These are phyloP conservation scores for Metarhizium robertsii DNA, from an alignment of 2,329 filamentous ascomycete species.

Conservation along the genomic window DNA sequence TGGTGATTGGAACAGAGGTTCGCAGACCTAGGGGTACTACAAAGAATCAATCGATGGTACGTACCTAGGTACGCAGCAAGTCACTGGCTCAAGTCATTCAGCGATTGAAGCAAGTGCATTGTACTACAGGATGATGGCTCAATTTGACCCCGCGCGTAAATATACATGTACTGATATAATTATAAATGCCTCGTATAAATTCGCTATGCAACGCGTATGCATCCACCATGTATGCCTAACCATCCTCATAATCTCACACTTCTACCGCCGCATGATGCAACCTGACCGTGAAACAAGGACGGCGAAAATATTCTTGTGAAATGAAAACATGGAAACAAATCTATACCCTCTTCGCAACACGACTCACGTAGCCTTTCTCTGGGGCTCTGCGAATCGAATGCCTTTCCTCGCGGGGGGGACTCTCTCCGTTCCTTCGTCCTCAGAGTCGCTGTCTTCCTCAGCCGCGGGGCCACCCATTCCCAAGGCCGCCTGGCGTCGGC, in stretches of 20 bases:
- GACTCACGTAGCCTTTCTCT: conserved; percentile 10
- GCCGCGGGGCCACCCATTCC: conserved; percentile 41
- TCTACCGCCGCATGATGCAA: no score
- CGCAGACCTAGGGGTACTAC: no score
- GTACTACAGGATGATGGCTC: not conserved
- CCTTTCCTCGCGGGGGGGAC: conserved; percentile 43
- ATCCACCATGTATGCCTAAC: not conserved
- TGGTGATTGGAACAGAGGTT: no score
- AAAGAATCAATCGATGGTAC: no score
- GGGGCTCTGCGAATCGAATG: conserved; percentile 51
- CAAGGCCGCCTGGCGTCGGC: conserved; percentile 64
- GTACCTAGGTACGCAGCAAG: no score
- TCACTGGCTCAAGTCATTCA: no score
- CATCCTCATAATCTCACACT: no score
- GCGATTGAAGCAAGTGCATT: not conserved
- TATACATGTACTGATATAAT: not conserved
- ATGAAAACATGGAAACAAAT: not conserved
- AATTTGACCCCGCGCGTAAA: not conserved
- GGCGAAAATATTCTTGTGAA: no score
- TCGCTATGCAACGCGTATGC: not conserved
- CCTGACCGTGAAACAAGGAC: not conserved
- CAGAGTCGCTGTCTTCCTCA: conserved; percentile 40
- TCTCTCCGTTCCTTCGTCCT: conserved; percentile 46
- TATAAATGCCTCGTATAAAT: not conserved
- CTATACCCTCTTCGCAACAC: not conserved